These are phyloP conservation scores for Colletotrichum salicis DNA, from an alignment of 2,329 filamentous ascomycete species.

Conservation along the genomic window DNA sequence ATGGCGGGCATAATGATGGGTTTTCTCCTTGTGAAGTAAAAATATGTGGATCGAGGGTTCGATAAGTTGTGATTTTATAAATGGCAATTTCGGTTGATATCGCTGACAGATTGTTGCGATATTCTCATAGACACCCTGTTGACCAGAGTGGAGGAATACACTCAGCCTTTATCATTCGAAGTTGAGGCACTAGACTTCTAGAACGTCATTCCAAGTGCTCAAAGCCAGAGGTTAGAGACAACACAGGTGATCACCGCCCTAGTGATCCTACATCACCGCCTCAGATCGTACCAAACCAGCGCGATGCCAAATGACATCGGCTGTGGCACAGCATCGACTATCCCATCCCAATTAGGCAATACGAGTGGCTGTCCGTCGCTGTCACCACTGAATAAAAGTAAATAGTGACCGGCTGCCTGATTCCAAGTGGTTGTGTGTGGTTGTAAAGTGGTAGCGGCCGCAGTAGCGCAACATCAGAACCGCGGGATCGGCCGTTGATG, in stretches of 20 bases:
- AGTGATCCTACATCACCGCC: background rate
- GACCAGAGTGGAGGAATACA: background rate
- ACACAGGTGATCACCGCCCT: background rate
- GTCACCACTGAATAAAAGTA: background rate
- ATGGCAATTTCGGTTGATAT: too few species aligned
- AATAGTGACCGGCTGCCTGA: too few species aligned
- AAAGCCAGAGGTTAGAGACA: background rate
- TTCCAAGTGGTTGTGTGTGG: background rate
- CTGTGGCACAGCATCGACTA: constrained; percentile 15
- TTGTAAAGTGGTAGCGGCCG: background rate
- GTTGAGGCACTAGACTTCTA: background rate
- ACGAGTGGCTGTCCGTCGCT: constrained; percentile 11
- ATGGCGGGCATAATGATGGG: constrained; percentile 15
- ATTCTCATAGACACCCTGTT: background rate
- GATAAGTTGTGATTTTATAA: background rate
- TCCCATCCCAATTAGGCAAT: background rate
- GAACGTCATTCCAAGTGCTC: constrained; percentile 3
- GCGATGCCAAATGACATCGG: constrained; percentile 21
- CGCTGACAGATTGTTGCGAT: background rate
- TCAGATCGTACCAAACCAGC: background rate
- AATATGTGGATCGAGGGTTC: too few species aligned
- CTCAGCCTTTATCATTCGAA: background rate
- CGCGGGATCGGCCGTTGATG: constrained; percentile 28
- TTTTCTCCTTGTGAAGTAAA: background rate
- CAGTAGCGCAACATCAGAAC: background rate